Evolutionary conservation across 2,329 filamentous ascomycete genomes (phyloP), one percentile per base, ranked within the genome.

Genomic region (Penicillium concentricum): DNA sequence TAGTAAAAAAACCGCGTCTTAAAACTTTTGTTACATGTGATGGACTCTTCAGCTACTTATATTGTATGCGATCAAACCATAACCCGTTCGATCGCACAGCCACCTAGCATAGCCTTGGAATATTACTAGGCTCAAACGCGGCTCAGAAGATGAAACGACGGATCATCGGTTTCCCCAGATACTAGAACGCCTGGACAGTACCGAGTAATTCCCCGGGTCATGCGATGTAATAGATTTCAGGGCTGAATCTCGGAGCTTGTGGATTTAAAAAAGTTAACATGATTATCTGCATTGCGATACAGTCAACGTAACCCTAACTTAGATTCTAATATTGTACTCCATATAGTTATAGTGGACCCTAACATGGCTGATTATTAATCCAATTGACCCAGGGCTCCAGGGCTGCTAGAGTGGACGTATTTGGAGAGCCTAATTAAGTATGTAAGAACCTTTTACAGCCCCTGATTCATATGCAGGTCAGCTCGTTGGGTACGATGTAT

Each of bases 131-230:
- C 43, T 54, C 57, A 45, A 52, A 56, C 41, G 54, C 41, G 54
- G 48, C 54, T 52, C 44, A 54, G 49, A 39, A 54, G 49, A 39
- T 52, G 53, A 62, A 57, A 57, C 59, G 32, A 30, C 54, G 54
- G 53, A 32, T 45, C 39, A 52, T 56, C 48, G 41, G 41, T 46
- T 56, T 56, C 54, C 54, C 48, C 54, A 20, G 54, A 56, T 30
- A 52, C 10, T 35, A 35, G 41, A 46, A 52, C 5, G 12, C 20
- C 39, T 39, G 32, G 28, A 47, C 44, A 41, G 18, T 32, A 32
- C 30, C 15, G 30, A 32, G 30, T 38, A 45, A 56, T 35, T 41
- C 24, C 22, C 54, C 47, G 53, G 35, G 34, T 28, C 39, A 35
- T 18, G 10, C 13, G 9, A 28, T n/a, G 20, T 18, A 18, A 37